Evolutionary conservation across 1,284 basidiomycete species (phyloP), one percentile per base, ranked within the genome.

Genomic region (Rhodotorula mucilaginosa): DNA sequence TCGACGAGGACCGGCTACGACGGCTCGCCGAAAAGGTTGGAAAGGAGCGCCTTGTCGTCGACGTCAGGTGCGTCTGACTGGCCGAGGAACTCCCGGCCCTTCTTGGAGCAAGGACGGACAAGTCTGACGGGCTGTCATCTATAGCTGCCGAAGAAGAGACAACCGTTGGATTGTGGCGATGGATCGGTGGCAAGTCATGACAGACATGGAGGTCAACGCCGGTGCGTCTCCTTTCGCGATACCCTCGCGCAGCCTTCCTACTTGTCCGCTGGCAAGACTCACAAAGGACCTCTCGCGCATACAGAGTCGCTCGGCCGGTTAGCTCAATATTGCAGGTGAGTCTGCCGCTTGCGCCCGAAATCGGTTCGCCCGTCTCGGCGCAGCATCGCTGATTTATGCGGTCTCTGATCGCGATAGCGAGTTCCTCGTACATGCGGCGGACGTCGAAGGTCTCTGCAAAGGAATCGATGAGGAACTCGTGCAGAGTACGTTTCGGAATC

Each of bases 111-210:
- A 8, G 34, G 34, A 34, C 34, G 34, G 34, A 34, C 34, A 34
- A 34, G 34, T 34, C 34, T 34, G 34, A 34, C 34, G 8, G 34
- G 8, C 1, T 26, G 26, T 26, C 26, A 26, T 26, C 26, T 34
- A 34, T 34, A 96, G 96, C 80, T 99, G 97, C 82, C 88, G 96
- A 29, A 86, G 87, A 77, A 84, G 87, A 78, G 89, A 84, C 19
- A 83, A 87, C 51, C 88, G 84, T 74, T 99, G 97, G 97, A 85
- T 94, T 51, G 91, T 99, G 12, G 95, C 97, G 1, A 98, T 97
- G 94, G 97, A 99, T 82, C 92, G 94, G 79, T 99, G 97, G 97
- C 95, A 97, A 81, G 90, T 91, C 69, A 86, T 97, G 66, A 98
- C 97, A 0, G 92, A 98, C 79, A 93, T 93, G 89, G 89, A 91